These are phyloP conservation scores for Combretum micranthum DNA, from an alignment of 345 rosid genomes.

Conservation along the genomic window DNA sequence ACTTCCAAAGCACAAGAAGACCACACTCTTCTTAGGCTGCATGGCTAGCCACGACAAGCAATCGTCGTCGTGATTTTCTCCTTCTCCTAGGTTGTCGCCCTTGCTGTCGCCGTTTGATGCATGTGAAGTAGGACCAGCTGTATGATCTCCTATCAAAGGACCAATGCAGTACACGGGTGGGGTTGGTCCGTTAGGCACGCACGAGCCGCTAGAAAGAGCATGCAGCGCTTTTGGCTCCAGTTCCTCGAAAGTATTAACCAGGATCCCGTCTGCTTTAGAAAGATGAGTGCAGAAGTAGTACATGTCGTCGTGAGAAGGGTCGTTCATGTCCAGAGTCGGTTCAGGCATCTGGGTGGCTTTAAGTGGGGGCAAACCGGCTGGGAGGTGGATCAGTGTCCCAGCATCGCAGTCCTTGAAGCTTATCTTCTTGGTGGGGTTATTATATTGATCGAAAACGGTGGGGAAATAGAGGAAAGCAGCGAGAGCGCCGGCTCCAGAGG, in stretches of 20 bases:
- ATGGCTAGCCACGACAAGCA: slow-evolving; percentile 11
- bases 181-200: slow-evolving; percentile 2
- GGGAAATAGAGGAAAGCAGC: slow-evolving; percentile 18
- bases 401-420: slow-evolving; percentile 19
- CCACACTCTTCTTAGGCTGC: slow-evolving; percentile 7
- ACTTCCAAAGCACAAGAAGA: slow-evolving; percentile 12
- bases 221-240: background rate
- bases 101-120: no score
- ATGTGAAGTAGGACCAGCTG: background rate
- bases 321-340: slow-evolving; percentile 1
- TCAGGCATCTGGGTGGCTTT: background rate
- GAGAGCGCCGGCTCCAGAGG: slow-evolving; percentile 10
- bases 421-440: background rate
- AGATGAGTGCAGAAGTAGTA: no score
- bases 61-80: background rate
- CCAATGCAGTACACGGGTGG: slow-evolving; percentile 5
- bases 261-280: background rate
- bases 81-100: background rate
- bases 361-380: slow-evolving; percentile 21
- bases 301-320: background rate
- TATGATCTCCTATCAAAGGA: background rate
- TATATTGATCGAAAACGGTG: slow-evolving; percentile 1
- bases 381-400: background rate
- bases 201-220: background rate
- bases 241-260: slow-evolving; percentile 4